phyloP scores from a whole-genome alignment of 306 rosid species.

The Hippophae rhamnoides region DNA sequence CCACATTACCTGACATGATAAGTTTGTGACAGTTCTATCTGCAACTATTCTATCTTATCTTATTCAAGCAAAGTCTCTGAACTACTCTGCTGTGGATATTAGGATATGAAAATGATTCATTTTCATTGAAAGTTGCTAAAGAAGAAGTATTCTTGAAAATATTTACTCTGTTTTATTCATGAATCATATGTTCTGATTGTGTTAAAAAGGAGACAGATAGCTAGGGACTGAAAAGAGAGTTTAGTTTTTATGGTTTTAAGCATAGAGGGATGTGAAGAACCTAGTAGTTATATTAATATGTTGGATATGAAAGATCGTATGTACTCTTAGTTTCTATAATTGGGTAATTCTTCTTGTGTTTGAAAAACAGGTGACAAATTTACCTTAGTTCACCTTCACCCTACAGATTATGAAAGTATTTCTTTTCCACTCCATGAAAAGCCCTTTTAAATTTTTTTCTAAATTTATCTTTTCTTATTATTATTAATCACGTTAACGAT shows the following conservation, averaged over 20 bases:
- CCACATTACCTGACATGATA: conserved; percentile 56
- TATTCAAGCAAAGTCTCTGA: conserved; percentile 27
- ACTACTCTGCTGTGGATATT: conserved; percentile 27
- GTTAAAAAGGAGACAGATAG: conserved; percentile 13
- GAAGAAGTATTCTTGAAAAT: conserved; percentile 13
- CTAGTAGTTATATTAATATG: background rate
- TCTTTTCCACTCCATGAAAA: background rate
- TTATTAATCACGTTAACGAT: no score
- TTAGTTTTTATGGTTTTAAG: conserved; percentile 18
- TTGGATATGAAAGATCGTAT: conserved; percentile 7
- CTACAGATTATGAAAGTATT: background rate
- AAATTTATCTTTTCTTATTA: no score
- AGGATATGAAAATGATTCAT: conserved; percentile 22
- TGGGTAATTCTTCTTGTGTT: conserved; percentile 18
- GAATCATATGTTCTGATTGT: conserved; percentile 20
- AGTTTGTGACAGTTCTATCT: conserved; percentile 14
- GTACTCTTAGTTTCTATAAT: background rate
- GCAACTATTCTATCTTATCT: conserved; percentile 52
- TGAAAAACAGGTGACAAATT: conserved; percentile 7
- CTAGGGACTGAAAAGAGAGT: conserved; percentile 21
- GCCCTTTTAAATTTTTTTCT: no score
- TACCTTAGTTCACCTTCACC: conserved; percentile 10
- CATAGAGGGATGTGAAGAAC: conserved; percentile 4
- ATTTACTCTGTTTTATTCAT: conserved; percentile 16
- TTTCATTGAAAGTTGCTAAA: conserved; percentile 24